Conservation (phyloP, 305 asterid species). For the Plantago coronopus region DNA sequence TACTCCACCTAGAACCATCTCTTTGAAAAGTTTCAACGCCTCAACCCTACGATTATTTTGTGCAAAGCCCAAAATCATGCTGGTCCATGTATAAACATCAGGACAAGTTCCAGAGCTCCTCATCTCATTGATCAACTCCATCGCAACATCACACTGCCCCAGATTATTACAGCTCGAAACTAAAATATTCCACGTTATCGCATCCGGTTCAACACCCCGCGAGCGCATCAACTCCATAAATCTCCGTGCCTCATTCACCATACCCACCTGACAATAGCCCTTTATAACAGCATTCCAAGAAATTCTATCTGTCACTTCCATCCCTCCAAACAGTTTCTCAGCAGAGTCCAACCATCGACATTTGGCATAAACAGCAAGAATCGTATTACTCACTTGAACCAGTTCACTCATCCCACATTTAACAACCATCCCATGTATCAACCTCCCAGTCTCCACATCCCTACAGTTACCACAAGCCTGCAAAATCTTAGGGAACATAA, state of each 20-base stretch:
- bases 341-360: conserved; percentile 51
- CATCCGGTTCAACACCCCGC: conserved; percentile 49
- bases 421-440: conserved; percentile 53
- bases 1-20: conserved; percentile 53
- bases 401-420: conserved; percentile 38
- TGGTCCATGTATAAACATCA: conserved; percentile 70
- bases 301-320: conserved; percentile 50
- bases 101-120: conserved; percentile 39
- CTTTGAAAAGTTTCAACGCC: conserved; percentile 46
- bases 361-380: conserved; percentile 69
- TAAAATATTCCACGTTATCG: conserved; percentile 63
- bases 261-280: conserved; percentile 57
- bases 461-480: conserved; percentile 64
- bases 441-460: conserved; percentile 54
- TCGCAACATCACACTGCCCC: conserved; percentile 57
- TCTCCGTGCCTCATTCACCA: conserved; percentile 40
- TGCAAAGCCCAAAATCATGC: conserved; percentile 59
- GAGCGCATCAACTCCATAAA: conserved; percentile 47
- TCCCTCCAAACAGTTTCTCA: conserved; percentile 42
- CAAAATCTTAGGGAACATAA: conserved; percentile 60
- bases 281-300: conserved; percentile 70
- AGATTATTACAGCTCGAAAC: conserved; percentile 50
- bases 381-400: conserved; percentile 58
- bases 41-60: conserved; percentile 45
- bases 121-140: conserved; percentile 62